A percentile compares a stretch with the other conserved stretches of the same genome.
Conservation (phyloP, 768 basidiomycete species). For the Kwoniella pini region DNA sequence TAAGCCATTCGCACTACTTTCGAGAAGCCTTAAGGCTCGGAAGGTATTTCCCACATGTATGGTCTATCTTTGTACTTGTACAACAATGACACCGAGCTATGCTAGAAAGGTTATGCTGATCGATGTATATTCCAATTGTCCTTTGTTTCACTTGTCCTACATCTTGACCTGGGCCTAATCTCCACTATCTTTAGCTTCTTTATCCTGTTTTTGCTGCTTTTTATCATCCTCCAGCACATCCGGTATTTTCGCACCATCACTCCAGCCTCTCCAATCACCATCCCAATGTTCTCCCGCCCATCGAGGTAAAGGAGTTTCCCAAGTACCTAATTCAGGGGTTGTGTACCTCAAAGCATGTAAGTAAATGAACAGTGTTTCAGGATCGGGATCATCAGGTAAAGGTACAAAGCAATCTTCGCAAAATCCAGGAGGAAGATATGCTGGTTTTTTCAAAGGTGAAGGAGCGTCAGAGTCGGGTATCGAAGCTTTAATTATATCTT, state of each 20-base stretch:
- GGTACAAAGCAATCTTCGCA: constrained; percentile 92
- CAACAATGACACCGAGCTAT: no score
- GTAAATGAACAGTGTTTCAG: constrained; percentile 91
- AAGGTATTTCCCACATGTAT: no score
- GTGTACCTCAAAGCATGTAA: constrained; percentile 77
- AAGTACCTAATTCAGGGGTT: constrained; percentile 43
- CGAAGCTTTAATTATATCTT: not conserved
- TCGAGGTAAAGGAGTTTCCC: constrained; percentile 60
- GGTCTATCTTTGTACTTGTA: no score
- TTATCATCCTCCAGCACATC: constrained; percentile 15
- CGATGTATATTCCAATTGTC: no score
- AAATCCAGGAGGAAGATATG: constrained; percentile 59
- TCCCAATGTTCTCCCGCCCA: constrained; percentile 67
- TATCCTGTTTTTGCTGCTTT: not conserved
- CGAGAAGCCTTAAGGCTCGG: no score
- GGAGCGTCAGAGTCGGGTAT: constrained; percentile 26
- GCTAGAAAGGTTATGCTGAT: no score
- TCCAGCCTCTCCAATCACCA: constrained; percentile 53
- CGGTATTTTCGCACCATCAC: constrained; percentile 25
- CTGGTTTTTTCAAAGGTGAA: constrained; percentile 32
- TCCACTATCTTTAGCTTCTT: not conserved
- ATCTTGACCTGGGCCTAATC: no score
- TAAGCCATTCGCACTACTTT: no score
- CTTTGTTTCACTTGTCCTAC: no score
- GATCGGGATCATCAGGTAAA: constrained; percentile 86